Conservation (phyloP, 176 grass and related monocot species). For the Cenchrus fungigraminus region DNA sequence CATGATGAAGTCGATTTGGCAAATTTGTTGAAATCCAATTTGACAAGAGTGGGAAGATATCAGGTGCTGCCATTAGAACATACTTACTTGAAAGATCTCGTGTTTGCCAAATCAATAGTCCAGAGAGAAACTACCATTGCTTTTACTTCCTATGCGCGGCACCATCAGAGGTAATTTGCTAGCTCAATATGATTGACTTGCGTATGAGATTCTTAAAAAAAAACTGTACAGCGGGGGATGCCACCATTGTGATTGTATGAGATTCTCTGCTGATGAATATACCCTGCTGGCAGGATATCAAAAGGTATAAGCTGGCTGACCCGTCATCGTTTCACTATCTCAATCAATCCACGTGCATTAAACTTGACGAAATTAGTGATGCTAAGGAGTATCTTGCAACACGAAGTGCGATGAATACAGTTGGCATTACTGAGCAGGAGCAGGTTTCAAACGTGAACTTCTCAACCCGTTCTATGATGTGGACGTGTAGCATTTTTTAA, state of each 20-base stretch:
- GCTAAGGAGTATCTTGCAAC: slow-evolving; percentile 80
- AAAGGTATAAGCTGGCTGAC: slow-evolving; percentile 71
- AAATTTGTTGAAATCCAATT: slow-evolving; percentile 98
- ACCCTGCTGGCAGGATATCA: slow-evolving; percentile 60
- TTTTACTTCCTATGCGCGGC: slow-evolving; percentile 92
- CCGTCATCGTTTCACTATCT: slow-evolving; percentile 78
- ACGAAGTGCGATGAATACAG: slow-evolving; percentile 90
- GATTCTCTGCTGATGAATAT: slow-evolving; percentile 17
- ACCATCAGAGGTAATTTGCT: slow-evolving; percentile 70
- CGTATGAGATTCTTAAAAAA: neutral
- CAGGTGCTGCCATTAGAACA: slow-evolving; percentile 88
- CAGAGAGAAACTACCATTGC: slow-evolving; percentile 95
- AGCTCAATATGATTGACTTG: slow-evolving; percentile 10
- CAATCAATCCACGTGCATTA: slow-evolving; percentile 87
- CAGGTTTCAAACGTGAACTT: slow-evolving; percentile 54
- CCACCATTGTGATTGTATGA: too few species aligned
- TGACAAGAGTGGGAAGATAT: slow-evolving; percentile 86
- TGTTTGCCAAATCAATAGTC: slow-evolving; percentile 87
- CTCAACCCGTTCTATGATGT: neutral
- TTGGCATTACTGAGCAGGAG: slow-evolving; percentile 84
- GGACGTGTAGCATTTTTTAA: slow-evolving; percentile 13
- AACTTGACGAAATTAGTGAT: slow-evolving; percentile 81
- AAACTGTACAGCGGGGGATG: too few species aligned
- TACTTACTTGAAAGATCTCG: slow-evolving; percentile 96
- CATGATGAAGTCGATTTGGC: slow-evolving; percentile 77